Evolutionary conservation across 306 rosid species (phyloP), one percentile per base, ranked within the genome.

Genomic region (Ziziphus jujuba): DNA sequence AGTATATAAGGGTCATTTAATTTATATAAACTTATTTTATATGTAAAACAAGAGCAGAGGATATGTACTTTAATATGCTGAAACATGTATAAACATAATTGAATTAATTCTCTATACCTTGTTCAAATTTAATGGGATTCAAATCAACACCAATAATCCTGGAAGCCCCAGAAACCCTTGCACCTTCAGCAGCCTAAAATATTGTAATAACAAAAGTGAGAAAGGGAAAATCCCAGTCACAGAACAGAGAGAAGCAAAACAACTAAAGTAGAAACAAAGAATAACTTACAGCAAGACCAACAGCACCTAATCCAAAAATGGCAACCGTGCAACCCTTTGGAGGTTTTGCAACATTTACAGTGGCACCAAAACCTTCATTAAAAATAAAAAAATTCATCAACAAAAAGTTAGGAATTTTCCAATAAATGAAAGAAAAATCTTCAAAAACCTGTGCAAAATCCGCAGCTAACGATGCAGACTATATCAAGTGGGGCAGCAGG

Each of bases 401-500:
- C 5, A 16, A 22, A 38, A 47, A 34, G 21, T 15, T 49, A 10
- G 21, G 40, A 6, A 17, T 4, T 12, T 47, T 56, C 38, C 6
- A n/a, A n/a, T n/a, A 47, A 22, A 72, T 50, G 22, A 9, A n/a
- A 15, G 34, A 15, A 56, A 1, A 55, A 22, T 6, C 56, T 12
- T 13, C 70, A 11, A 61, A 7, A 56, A 87, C 98, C 98, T 72
- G 97, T 92, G 83, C 93, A 84, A 0, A 92, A 71, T 73, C 96
- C 97, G 25, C 98, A 89, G 40, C 98, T 92, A 59, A 92, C 96
- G 34, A 92, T 1, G 55, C 97, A 92, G n/a, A 92, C 89, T 86
- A 89, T 87, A 81, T 92, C 98, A 13, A 92, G 93, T 17, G 98
- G 98, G 0, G 97, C 97, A 12, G 75, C 86, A 17, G 93, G 93